Evolutionary conservation across 495 filamentous ascomycete genomes (phyloP).

Genomic region (Podospora didyma): DNA sequence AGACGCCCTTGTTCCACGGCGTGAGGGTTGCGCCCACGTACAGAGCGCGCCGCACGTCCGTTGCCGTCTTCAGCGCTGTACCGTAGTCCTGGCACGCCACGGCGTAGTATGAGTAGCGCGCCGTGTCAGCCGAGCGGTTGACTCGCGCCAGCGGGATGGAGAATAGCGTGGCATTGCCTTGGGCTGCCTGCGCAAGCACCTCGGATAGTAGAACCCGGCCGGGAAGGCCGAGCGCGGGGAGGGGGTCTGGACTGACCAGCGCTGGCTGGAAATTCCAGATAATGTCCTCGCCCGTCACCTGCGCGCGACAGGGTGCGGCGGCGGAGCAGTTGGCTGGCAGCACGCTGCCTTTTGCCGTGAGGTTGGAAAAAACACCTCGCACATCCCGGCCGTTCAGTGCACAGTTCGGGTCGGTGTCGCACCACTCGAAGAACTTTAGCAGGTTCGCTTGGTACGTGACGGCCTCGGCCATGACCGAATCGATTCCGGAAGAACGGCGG

Average conservation of each 20-base stretch:
- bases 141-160: not conserved
- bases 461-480: not conserved
- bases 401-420: not conserved
- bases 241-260: not conserved
- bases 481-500: conserved; percentile 3
- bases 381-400: not conserved
- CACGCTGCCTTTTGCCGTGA: conserved; percentile 1
- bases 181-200: not conserved
- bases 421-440: conserved; percentile 1
- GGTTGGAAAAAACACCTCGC: not conserved
- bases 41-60: not conserved
- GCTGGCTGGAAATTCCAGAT: not conserved
- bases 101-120: not conserved
- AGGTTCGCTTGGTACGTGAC: not conserved
- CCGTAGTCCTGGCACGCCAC: not conserved
- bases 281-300: conserved; percentile 1
- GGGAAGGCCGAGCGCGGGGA: not conserved
- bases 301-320: not conserved
- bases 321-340: conserved; percentile 1
- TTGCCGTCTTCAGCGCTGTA: not conserved
- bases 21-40: not conserved
- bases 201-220: not conserved
- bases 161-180: not conserved
- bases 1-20: not conserved
- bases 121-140: not conserved